Evolutionary conservation across 1,284 basidiomycete species (phyloP), one percentile per base, ranked within the genome.

Genomic region (Ustilago trichophora): DNA sequence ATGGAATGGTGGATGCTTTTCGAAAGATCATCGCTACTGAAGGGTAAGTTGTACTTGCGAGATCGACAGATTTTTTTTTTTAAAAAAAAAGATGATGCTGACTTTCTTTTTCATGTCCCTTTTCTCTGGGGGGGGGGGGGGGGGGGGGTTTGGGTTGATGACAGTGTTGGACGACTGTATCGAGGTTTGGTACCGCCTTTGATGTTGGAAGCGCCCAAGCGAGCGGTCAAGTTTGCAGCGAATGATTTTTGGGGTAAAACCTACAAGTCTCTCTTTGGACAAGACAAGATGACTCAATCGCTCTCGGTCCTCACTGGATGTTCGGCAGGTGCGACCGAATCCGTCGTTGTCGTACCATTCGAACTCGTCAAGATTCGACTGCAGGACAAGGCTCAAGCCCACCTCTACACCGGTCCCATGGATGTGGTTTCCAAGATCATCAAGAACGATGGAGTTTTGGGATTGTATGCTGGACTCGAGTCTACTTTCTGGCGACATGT

Each of bases 191-290:
- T 93, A 18, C 92, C 96, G 7, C 96, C 96, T 18, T 84, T 99
- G 22, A 87, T 98, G 80, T 85, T 98, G 51, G 95, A 99, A 83
- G 96, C 96, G 19, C 96, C 95, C 5, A 99, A 99, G 85, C 88
- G 95, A 83, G 95, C 95, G 16, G 90, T 94, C 60, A 99, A 99
- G 86, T 99, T 84, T 57, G 93, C 85, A 9, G 86, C 91, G 5
- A 92, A 93, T 84, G 93, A 94, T 77, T 94, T 91, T 81, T 98
- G 96, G 96, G 94, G 72, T 21, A 79, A 77, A 33, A 72, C 71
- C 11, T 80, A 75, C 67, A 52, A 59, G 15, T 19, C 21, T 8
- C 21, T 88, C 13, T 82, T 87, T 15, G 92, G 92, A 29, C 85
- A 89, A 76, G 83, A 85, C 37, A 90, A 93, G 81, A 97, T 95